Percentiles rank a stretch among this genome's conserved stretches.
phyloP scores from a whole-genome alignment of 2,329 filamentous ascomycete genomes.

The Fusarium scirpi region DNA sequence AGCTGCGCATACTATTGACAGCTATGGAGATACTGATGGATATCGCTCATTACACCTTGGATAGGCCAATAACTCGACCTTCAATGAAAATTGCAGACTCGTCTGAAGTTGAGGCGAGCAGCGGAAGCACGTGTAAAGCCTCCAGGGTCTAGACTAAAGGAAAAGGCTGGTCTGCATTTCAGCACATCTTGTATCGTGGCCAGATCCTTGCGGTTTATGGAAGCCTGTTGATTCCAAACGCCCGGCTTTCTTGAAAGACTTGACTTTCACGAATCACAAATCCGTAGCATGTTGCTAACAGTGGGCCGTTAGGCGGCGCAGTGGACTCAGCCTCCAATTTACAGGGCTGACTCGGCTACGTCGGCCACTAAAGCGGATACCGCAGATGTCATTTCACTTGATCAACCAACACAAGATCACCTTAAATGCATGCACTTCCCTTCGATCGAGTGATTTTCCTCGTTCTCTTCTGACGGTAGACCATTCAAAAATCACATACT shows the following conservation, averaged over 20 bases:
- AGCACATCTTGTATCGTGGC: not conserved
- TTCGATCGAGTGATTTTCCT: too few relatives aligned
- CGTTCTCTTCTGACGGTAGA: too few relatives aligned
- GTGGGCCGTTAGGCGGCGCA: not conserved
- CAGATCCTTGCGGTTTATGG: not conserved
- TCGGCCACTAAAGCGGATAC: not conserved
- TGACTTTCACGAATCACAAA: not conserved
- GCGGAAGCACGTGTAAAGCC: not conserved
- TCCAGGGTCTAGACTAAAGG: not conserved
- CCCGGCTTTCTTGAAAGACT: not conserved
- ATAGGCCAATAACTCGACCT: not conserved
- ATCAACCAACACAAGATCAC: not conserved
- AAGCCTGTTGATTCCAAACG: not conserved
- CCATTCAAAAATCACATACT: too few relatives aligned
- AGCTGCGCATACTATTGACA: not conserved
- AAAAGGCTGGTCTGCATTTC: not conserved
- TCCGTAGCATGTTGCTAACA: not conserved
- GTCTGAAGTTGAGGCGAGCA: not conserved
- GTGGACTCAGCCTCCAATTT: not conserved
- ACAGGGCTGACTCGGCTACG: not conserved
- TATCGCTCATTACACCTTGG: not conserved
- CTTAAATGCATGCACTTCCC: not conserved
- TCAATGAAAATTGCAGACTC: not conserved
- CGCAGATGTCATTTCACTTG: not conserved
- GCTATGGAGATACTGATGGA: not conserved